phyloP scores from a whole-genome alignment of 352 stramenopile species.

The Phytopythium cucurbitacearum region DNA sequence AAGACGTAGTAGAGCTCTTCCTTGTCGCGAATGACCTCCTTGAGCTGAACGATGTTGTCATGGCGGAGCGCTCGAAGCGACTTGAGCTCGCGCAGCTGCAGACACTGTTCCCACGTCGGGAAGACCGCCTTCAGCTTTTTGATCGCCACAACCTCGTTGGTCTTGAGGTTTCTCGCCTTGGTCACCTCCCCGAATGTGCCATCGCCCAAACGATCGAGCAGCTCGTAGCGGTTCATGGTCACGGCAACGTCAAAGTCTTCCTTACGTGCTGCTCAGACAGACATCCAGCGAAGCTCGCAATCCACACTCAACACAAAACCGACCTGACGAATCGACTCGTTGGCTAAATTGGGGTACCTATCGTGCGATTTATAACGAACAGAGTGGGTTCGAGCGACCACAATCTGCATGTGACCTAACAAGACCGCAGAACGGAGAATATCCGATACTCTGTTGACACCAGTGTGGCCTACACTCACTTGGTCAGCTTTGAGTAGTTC shows the following conservation, averaged over 20 bases:
- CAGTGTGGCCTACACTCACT: conserved; percentile 34
- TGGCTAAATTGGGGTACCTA: too few relatives aligned
- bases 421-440: not conserved
- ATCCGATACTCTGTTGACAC: not conserved
- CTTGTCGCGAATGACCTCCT: conserved; percentile 84
- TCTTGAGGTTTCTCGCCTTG: conserved; percentile 89
- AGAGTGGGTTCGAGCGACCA: too few relatives aligned
- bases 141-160: conserved; percentile 85
- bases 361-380: too few relatives aligned
- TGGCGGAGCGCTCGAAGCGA: conserved; percentile 69
- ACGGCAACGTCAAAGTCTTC: not conserved
- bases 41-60: conserved; percentile 83
- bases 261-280: not conserved
- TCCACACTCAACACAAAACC: too few relatives aligned
- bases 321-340: too few relatives aligned
- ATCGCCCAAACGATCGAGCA: conserved; percentile 90
- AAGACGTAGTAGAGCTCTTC: conserved; percentile 88
- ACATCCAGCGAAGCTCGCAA: not conserved
- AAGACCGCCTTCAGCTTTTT: conserved; percentile 86
- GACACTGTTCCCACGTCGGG: conserved; percentile 77
- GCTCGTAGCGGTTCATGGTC: conserved; percentile 89
- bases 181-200: conserved; percentile 92
- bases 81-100: conserved; percentile 78
- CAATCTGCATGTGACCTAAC: too few relatives aligned
- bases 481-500: conserved; percentile 54